Conservation (phyloP, 192 early-diverging fungal species). For the Rhizophlyctis rosea region DNA sequence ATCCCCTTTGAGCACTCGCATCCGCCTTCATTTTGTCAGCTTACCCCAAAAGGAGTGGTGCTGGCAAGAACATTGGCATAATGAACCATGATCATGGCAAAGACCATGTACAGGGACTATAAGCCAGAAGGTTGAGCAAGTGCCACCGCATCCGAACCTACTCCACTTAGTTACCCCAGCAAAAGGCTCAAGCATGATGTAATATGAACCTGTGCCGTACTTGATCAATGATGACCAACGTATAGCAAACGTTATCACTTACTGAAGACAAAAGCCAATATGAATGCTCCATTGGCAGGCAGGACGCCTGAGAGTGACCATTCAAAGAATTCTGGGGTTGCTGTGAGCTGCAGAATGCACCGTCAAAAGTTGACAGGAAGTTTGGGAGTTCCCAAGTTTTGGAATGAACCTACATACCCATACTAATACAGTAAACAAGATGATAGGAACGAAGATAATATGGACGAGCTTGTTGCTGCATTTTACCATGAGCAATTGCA, state of each 20-base stretch:
- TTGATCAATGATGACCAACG: too few species aligned
- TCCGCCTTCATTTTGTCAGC: conserved; percentile 27
- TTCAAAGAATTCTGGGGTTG: conserved; percentile 11
- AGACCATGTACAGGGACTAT: background rate
- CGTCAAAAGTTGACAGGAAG: too few species aligned
- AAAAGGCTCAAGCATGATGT: conserved; percentile 69
- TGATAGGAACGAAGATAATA: conserved; percentile 85
- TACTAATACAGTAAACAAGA: conserved; percentile 78
- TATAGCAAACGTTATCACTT: too few species aligned
- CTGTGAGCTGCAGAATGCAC: conserved; percentile 5
- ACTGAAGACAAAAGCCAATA: too few species aligned
- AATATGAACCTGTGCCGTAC: too few species aligned
- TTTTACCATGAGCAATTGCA: conserved; percentile 17
- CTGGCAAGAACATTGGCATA: conserved; percentile 61
- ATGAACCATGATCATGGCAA: conserved; percentile 46
- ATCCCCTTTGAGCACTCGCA: conserved; percentile 47
- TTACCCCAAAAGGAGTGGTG: conserved; percentile 14
- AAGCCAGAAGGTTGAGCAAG: background rate
- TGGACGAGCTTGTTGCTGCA: conserved; percentile 76
- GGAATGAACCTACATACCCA: conserved; percentile 45
- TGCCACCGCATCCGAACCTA: too few species aligned
- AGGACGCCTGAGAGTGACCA: conserved; percentile 25
- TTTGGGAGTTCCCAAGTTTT: too few species aligned
- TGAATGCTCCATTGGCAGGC: conserved; percentile 49
- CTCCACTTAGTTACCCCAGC: conserved; percentile 48